A percentile compares a stretch with the other conserved stretches of the same genome.
These are phyloP conservation scores for Solioccasus polychromus DNA, from an alignment of 768 basidiomycete genomes.

Conservation along the genomic window DNA sequence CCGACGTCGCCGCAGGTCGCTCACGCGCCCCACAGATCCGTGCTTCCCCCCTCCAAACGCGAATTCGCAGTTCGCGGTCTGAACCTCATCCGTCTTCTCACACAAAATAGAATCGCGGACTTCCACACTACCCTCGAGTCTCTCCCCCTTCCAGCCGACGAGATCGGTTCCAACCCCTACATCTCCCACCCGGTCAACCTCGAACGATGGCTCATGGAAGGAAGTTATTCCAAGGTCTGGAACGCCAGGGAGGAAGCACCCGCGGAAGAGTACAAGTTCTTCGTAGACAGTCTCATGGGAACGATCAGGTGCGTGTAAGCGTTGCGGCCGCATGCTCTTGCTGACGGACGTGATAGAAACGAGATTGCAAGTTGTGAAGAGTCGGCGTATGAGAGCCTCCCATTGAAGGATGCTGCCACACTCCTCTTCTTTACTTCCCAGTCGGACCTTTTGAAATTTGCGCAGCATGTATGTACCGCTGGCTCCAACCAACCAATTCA, in stretches of 20 bases:
- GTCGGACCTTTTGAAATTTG: slow-evolving; percentile 80
- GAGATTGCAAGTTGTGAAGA: slow-evolving; percentile 98
- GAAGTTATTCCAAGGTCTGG: slow-evolving; percentile 97
- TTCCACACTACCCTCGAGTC: slow-evolving; percentile 97
- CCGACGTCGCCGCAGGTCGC: slow-evolving; percentile 4
- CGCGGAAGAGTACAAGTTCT: slow-evolving; percentile 91
- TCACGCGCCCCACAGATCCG: slow-evolving; percentile 42
- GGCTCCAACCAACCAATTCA: neutral
- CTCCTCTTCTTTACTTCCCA: slow-evolving; percentile 88
- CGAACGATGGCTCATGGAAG: slow-evolving; percentile 98
- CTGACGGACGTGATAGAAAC: slow-evolving; percentile 49
- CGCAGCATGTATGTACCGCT: slow-evolving; percentile 63
- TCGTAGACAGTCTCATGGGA: slow-evolving; percentile 89
- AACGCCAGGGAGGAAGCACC: slow-evolving; percentile 90
- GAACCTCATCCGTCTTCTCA: slow-evolving; percentile 91
- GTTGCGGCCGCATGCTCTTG: neutral
- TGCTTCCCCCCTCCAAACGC: slow-evolving; percentile 79
- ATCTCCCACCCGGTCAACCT: slow-evolving; percentile 87
- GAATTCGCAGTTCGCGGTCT: slow-evolving; percentile 89
- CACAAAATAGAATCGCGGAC: slow-evolving; percentile 94
- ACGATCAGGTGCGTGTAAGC: slow-evolving; percentile 71
- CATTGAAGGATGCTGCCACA: slow-evolving; percentile 84
- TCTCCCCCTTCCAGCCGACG: slow-evolving; percentile 67
- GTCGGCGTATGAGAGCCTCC: slow-evolving; percentile 87
- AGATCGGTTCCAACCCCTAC: slow-evolving; percentile 64